These are phyloP conservation scores for Lolium perenne DNA, from an alignment of 176 grass and related monocot genomes.

Conservation along the genomic window DNA sequence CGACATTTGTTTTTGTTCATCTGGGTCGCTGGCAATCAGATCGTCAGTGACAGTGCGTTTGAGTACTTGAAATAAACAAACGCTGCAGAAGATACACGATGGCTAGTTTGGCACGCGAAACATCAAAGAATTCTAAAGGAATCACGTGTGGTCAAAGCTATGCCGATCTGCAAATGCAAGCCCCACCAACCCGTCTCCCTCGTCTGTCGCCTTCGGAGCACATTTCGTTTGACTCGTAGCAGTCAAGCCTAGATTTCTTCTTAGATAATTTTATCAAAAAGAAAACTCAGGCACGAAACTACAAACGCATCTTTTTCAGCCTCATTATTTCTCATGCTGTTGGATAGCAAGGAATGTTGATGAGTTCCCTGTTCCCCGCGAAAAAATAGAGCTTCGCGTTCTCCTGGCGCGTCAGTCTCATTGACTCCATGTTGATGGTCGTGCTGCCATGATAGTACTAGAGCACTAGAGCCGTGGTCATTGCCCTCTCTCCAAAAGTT, in stretches of 20 bases:
- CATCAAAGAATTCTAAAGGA: neutral
- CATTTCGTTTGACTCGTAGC: slow-evolving; percentile 46
- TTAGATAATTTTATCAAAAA: neutral
- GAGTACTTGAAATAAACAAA: neutral
- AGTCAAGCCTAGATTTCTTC: neutral
- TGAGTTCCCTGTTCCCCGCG: slow-evolving; percentile 5
- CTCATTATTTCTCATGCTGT: neutral
- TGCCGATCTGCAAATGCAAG: slow-evolving; percentile 2
- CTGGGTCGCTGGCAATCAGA: neutral
- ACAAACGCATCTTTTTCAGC: neutral
- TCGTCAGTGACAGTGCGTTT: neutral
- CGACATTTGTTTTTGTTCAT: neutral
- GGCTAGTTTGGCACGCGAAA: slow-evolving; percentile 1
- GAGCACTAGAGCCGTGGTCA: neutral
- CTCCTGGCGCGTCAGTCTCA: neutral
- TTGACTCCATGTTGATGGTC: neutral
- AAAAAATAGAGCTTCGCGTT: neutral
- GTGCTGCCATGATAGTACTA: too few species aligned
- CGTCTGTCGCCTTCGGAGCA: slow-evolving; percentile 39
- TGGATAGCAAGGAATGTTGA: neutral
- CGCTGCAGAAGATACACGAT: neutral
- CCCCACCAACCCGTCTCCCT: slow-evolving; percentile 27
- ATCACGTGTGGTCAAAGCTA: slow-evolving; percentile 24
- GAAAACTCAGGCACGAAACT: slow-evolving; percentile 1
- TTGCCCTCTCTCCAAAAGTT: neutral